Percentiles rank a stretch among this genome's conserved stretches.
Conservation (phyloP, 2,329 filamentous ascomycete genomes). For the Stachybotrys echinatus region DNA sequence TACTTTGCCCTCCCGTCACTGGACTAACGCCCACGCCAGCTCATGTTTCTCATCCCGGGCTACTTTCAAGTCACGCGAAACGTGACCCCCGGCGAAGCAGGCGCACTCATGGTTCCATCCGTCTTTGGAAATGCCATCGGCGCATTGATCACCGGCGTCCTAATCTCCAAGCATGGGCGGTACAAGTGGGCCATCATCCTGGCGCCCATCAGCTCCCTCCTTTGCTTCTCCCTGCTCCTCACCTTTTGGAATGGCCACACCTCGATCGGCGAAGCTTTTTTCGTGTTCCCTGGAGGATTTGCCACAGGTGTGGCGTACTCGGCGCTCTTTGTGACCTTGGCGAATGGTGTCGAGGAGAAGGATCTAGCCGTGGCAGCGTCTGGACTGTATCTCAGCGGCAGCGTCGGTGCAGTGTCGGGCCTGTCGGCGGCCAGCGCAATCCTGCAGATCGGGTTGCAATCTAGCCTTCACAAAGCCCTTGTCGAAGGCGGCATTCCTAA, state of each 20-base stretch:
- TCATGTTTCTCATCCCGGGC: slow-evolving; percentile 6
- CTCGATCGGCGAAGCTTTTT: neutral
- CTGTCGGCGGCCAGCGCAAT: neutral
- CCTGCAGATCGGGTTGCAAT: neutral
- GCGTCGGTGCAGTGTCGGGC: neutral
- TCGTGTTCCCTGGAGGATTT: slow-evolving; percentile 4
- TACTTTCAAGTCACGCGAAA: slow-evolving; percentile 6
- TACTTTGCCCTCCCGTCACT: neutral
- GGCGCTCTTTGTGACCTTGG: neutral
- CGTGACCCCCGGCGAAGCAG: neutral
- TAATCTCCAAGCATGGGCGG: slow-evolving; percentile 2
- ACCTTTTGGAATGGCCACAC: slow-evolving; percentile 2
- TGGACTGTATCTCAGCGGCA: slow-evolving; percentile 1
- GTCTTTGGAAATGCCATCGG: slow-evolving; percentile 3
- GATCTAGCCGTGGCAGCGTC: neutral
- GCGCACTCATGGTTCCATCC: slow-evolving; percentile 2
- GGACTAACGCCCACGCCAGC: neutral
- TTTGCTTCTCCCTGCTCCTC: slow-evolving; percentile 1
- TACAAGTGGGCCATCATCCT: neutral
- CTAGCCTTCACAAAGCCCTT: neutral
- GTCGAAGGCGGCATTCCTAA: neutral
- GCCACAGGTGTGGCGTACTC: slow-evolving; percentile 4
- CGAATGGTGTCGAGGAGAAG: neutral
- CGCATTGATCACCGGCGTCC: neutral
- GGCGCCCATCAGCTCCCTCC: neutral